A percentile compares a stretch with the other conserved stretches of the same genome.
phyloP scores from a whole-genome alignment of 345 rosid genomes.

The Ceriops decandra region DNA sequence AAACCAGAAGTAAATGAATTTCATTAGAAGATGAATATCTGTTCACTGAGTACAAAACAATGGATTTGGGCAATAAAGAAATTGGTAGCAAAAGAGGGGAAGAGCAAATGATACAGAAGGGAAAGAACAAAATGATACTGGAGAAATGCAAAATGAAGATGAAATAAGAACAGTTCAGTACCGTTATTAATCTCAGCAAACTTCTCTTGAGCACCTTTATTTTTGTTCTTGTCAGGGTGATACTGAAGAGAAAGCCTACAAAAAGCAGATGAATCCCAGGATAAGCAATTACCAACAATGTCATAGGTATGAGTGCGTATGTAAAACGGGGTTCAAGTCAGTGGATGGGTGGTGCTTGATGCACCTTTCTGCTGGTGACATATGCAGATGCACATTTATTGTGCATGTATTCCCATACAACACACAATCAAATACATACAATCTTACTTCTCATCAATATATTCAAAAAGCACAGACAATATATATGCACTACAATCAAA shows the following conservation, averaged over 20 bases:
- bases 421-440: no score
- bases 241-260: slow-evolving; percentile 77
- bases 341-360: background rate
- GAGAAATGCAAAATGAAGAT: background rate
- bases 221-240: slow-evolving; percentile 93
- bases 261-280: background rate
- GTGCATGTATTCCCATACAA: no score
- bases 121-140: background rate
- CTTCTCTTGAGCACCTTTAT: slow-evolving; percentile 79
- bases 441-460: no score
- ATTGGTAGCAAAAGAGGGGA: background rate
- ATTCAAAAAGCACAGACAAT: no score
- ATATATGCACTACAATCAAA: no score
- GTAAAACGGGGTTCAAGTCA: background rate
- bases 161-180: slow-evolving; percentile 23
- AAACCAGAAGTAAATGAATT: no score
- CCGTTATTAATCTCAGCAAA: slow-evolving; percentile 92
- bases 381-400: no score
- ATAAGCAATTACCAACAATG: background rate
- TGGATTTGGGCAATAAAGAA: background rate
- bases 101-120: background rate
- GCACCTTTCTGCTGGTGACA: background rate
- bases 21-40: no score
- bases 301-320: background rate
- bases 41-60: background rate